Conservation (phyloP, 345 rosid species). For the Pelargonium nanum region DNA sequence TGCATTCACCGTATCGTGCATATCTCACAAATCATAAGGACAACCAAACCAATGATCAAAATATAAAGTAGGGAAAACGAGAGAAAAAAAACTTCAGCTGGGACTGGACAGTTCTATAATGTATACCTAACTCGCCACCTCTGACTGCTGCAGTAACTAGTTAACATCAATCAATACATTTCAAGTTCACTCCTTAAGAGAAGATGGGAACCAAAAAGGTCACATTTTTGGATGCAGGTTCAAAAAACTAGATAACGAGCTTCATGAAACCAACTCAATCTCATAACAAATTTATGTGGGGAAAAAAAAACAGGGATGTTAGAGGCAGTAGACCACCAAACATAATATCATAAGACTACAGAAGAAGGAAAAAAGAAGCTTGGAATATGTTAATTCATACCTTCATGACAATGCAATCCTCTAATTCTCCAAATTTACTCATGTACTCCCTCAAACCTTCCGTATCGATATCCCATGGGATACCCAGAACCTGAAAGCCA, state of each 20-base stretch:
- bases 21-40: not conserved
- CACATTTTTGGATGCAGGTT: not conserved
- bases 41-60: not conserved
- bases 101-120: not conserved
- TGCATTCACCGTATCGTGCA: not conserved
- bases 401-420: constrained; percentile 98
- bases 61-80: no score
- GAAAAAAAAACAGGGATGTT: not conserved
- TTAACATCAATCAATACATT: no score
- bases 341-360: not conserved
- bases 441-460: constrained; percentile 87
- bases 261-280: not conserved
- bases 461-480: constrained; percentile 94
- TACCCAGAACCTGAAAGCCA: constrained; percentile 62
- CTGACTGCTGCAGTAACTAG: not conserved
- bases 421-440: constrained; percentile 86
- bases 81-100: not conserved
- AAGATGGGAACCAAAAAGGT: not conserved
- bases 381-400: constrained; percentile 16
- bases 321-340: not conserved
- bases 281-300: not conserved
- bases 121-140: not conserved
- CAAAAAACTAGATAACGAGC: not conserved
- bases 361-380: not conserved
- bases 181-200: not conserved